Evolutionary conservation across 108 stramenopile genomes (phyloP), one percentile per base, ranked within the genome.

Genomic region (Skeletonema grethae): DNA sequence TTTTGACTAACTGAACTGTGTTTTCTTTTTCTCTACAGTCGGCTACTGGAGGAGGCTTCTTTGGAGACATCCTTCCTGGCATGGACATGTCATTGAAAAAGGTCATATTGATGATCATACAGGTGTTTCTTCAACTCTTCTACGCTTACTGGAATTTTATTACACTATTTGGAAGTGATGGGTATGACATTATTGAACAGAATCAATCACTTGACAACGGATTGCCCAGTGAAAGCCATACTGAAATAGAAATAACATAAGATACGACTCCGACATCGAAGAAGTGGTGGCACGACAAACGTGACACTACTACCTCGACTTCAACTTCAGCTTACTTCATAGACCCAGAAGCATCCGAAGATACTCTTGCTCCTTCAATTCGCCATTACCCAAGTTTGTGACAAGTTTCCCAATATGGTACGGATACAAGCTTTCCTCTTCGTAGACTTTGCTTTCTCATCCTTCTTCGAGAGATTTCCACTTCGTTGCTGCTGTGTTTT

Each of bases 11-110:
- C 41, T 4, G 2, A 43, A 43, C 15, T 3, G 4, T 43, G 15
- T 43, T 43, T 0, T 43, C 3, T 3, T 4, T 43, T 43, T 43
- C 41, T 4, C 25, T 28, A 1, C 41, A 43, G 41, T 85, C 84
- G 7, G 57, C 65, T 13, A 75, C 64, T 24, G 84, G 84, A 11
- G 86, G 86, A 6, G 87, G 87, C 7, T 86, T 88, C 64, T 88
- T 88, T 57, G 87, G 87, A 11, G 86, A 87, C 25, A 34, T 73
- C 24, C 39, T 72, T 34, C 60, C 38, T 5, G 25, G 39, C 18
- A 79, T 82, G 78, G 20, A 58, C 10, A 65, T 58, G 75, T 84
- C 83, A 24, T 35, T 50, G 4, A 59, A 22, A 16, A 87, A 78
- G 46, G 35, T 75, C 2, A 2, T 61, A 4, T 70, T 71, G 67